Evolutionary conservation across 768 basidiomycete genomes (phyloP).

Genomic region (Cantharellus anzutake): DNA sequence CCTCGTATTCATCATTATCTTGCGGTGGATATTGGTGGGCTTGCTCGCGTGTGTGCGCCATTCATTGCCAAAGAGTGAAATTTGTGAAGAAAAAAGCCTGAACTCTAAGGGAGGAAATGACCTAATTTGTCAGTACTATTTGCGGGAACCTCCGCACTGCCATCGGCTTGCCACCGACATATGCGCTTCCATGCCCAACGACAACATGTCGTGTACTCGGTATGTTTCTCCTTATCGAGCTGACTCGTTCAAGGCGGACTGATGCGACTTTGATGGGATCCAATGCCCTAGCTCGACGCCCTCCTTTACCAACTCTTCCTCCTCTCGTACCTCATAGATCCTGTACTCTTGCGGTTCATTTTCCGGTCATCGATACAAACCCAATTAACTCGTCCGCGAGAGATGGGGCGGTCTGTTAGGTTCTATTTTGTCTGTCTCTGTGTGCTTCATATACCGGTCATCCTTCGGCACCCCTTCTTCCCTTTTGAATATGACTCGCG

Average conservation of each 20-base stretch:
- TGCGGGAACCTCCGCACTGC: no score
- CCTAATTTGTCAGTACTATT: no score
- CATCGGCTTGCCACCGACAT: no score
- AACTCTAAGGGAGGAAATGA: no score
- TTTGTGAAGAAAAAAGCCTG: no score
- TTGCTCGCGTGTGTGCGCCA: neutral
- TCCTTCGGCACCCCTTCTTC: neutral
- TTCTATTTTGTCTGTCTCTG: conserved; percentile 4
- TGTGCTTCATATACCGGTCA: neutral
- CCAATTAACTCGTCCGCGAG: conserved; percentile 4
- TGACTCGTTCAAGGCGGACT: neutral
- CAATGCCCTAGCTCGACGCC: conserved; percentile 3
- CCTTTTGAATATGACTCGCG: neutral
- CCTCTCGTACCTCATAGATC: conserved; percentile 8
- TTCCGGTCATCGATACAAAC: conserved; percentile 5
- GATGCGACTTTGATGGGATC: neutral
- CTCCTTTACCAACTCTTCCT: conserved; percentile 7
- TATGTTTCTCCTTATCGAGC: neutral
- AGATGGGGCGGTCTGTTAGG: conserved; percentile 5
- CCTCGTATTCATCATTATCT: neutral
- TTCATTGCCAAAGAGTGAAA: neutral
- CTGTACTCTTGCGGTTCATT: conserved; percentile 6
- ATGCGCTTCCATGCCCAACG: conserved; percentile 8
- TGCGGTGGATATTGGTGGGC: neutral
- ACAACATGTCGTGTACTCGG: conserved; percentile 8